Conservation (phyloP, 2,329 filamentous ascomycete genomes). For the Alternaria brassicae region DNA sequence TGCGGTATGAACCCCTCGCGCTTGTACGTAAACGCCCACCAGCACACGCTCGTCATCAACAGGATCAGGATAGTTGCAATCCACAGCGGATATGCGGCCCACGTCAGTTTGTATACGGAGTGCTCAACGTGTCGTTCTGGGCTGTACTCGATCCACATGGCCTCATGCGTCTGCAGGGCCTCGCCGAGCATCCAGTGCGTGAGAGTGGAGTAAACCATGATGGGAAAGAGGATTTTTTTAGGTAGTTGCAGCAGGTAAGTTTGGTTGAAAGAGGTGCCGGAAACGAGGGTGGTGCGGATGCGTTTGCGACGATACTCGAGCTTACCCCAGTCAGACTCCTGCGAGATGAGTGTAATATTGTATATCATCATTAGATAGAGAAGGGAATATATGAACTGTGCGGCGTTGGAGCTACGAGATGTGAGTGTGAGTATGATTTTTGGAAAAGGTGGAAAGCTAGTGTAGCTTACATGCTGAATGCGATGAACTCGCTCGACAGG, state of each 20-base stretch:
- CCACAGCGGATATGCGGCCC: neutral
- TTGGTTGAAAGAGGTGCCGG: neutral
- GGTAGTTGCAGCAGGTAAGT: neutral
- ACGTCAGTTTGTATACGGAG: neutral
- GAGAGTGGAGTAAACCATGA: neutral
- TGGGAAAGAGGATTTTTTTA: neutral
- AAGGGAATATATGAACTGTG: neutral
- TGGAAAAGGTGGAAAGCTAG: neutral
- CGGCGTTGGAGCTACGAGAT: neutral
- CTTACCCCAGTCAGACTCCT: neutral
- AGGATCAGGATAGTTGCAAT: neutral
- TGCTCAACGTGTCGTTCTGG: neutral
- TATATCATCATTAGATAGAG: neutral
- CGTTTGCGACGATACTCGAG: neutral
- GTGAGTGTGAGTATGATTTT: neutral
- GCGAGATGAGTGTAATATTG: neutral
- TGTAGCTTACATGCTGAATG: neutral
- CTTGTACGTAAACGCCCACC: neutral
- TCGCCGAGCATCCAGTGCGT: neutral
- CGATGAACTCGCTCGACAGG: neutral
- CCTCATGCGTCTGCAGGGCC: neutral
- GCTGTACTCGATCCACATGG: neutral
- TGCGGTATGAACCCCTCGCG: neutral
- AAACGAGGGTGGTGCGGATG: neutral
- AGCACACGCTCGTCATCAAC: neutral